A percentile compares a stretch with the other conserved stretches of the same genome.
These are phyloP conservation scores for Talaromyces sp. DNA, from an alignment of 2,329 filamentous ascomycete genomes.

Conservation along the genomic window DNA sequence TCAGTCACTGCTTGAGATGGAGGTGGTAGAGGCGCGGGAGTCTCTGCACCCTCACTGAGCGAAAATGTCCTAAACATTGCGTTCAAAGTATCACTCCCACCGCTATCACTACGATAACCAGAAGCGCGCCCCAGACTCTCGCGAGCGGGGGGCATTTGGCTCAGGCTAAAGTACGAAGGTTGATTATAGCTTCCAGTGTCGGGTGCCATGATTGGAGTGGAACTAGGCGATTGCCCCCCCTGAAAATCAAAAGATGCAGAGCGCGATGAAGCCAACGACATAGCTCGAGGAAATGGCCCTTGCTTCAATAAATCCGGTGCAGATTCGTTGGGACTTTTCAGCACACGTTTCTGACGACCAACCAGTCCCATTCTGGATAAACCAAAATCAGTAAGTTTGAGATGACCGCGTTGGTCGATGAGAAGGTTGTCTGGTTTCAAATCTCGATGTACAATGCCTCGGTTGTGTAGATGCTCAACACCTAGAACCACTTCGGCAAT, in stretches of 20 bases:
- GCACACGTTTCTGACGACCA: conserved; percentile 88
- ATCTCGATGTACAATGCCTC: conserved; percentile 94
- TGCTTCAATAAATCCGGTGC: conserved; percentile 89
- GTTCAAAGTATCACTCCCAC: conserved; percentile 79
- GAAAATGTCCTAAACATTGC: conserved; percentile 79
- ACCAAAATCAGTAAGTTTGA: conserved; percentile 97
- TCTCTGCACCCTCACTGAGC: conserved; percentile 59
- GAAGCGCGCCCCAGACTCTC: conserved; percentile 69
- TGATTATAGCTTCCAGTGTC: conserved; percentile 68
- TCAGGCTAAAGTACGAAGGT: conserved; percentile 84
- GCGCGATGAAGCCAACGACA: conserved; percentile 83
- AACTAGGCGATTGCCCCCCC: conserved; percentile 71
- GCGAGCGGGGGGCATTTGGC: conserved; percentile 53
- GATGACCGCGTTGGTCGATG: conserved; percentile 92
- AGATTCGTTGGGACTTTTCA: conserved; percentile 74
- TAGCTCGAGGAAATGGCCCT: conserved; percentile 80
- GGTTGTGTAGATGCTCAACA: conserved; percentile 89
- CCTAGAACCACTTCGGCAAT: conserved; percentile 94
- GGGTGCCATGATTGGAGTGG: conserved; percentile 84
- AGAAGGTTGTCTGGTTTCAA: conserved; percentile 95
- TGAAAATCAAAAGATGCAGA: conserved; percentile 93
- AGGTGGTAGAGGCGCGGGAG: conserved; percentile 35
- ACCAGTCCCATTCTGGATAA: conserved; percentile 95
- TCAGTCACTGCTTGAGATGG: conserved; percentile 43
- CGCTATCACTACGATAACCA: conserved; percentile 85